These are phyloP conservation scores for Saccharum officinarum DNA, from an alignment of 176 grass and related monocot species.

Conservation along the genomic window DNA sequence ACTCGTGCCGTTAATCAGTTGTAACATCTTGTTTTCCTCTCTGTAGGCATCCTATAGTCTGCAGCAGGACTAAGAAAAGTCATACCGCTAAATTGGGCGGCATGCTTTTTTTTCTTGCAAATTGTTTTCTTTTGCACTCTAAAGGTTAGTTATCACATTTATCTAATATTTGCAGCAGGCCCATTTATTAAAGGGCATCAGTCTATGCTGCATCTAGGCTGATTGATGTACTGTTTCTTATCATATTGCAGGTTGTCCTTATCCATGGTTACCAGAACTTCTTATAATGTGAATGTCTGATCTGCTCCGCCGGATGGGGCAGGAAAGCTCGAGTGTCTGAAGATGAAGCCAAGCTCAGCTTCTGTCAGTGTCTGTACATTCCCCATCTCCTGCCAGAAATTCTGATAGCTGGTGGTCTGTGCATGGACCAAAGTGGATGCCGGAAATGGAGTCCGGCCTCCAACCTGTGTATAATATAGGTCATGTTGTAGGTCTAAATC, in stretches of 20 bases:
- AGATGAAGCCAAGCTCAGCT: conserved; percentile 28
- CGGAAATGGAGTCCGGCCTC: conserved; percentile 56
- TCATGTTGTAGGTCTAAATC: conserved; percentile 48
- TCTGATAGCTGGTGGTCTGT: conserved; percentile 59
- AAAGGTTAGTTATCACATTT: conserved; percentile 41
- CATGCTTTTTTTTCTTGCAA: conserved; percentile 77
- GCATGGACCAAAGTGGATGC: conserved; percentile 48
- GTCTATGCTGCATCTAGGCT: not conserved
- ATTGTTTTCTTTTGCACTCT: conserved; percentile 58
- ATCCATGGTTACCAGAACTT: conserved; percentile 48
- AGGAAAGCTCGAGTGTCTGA: conserved; percentile 42
- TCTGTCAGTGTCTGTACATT: conserved; percentile 66
- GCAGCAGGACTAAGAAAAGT: conserved; percentile 75
- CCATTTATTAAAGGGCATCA: not conserved
- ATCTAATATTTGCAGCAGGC: not conserved
- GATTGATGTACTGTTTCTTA: conserved; percentile 9
- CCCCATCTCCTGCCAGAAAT: conserved; percentile 49
- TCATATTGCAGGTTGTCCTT: conserved; percentile 46
- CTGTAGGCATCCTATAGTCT: conserved; percentile 54
- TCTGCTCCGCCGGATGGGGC: conserved; percentile 43
- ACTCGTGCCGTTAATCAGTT: not conserved
- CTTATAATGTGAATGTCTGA: conserved; percentile 47
- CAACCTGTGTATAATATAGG: conserved; percentile 60
- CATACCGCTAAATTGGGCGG: conserved; percentile 56
- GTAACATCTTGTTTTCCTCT: not conserved